Conservation (phyloP, 2,329 filamentous ascomycete genomes). For the Venturia pyrina region DNA sequence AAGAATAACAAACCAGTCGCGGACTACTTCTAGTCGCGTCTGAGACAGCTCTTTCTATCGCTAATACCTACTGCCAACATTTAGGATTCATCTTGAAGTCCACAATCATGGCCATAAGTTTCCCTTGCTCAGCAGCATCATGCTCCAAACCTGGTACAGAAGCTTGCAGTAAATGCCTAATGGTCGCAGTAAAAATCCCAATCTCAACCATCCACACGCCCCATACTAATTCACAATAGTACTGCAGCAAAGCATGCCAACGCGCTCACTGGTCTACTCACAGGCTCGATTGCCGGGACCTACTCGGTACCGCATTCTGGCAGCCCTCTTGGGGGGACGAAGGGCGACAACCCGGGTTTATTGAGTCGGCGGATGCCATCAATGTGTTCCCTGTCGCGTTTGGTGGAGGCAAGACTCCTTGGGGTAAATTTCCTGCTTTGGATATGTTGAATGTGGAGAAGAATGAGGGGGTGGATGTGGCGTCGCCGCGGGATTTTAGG, state of each 20-base stretch:
- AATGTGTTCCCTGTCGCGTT: background rate
- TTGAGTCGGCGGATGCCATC: conserved; percentile 11
- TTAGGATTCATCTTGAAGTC: no score
- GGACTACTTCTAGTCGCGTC: no score
- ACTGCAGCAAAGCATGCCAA: conserved; percentile 26
- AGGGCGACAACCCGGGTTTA: conserved; percentile 19
- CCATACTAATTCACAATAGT: conserved; percentile 17
- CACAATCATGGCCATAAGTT: background rate
- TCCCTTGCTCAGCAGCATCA: background rate
- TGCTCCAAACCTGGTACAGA: background rate
- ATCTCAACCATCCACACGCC: no score
- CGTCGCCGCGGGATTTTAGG: conserved; percentile 15
- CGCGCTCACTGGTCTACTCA: conserved; percentile 22
- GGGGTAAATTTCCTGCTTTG: conserved; percentile 33
- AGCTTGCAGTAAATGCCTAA: background rate
- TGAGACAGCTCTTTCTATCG: no score
- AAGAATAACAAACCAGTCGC: no score
- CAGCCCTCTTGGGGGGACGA: conserved; percentile 22
- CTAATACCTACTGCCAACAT: no score
- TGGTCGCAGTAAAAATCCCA: background rate
- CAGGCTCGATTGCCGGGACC: conserved; percentile 22
- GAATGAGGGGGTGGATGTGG: conserved; percentile 20
- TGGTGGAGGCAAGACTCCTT: conserved; percentile 25
- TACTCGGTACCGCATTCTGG: conserved; percentile 21
- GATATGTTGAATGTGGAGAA: conserved; percentile 27